Evolutionary conservation across 345 rosid species (phyloP), one percentile per base, ranked within the genome.

Genomic region (Sapria himalayana): DNA sequence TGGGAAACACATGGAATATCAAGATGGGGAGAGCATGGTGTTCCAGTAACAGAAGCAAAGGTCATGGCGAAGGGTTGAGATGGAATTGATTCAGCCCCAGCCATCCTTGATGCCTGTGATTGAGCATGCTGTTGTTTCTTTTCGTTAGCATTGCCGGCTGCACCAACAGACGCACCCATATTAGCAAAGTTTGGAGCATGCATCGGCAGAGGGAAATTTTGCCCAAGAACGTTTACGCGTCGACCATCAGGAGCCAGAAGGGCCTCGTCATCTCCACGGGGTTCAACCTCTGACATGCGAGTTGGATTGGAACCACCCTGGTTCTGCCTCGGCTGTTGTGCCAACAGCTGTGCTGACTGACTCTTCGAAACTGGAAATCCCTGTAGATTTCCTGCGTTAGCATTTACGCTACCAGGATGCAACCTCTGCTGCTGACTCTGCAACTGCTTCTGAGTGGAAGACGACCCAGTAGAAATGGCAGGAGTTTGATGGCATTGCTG

Each of bases 1-100:
- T 69, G 92, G 7, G 84, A 55, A 27, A 79, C 50, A 32, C 86
- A 65, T 12, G 97, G 71, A 31, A 89, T 71, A 56, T 82, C 91
- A 29, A 82, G 44, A 44, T 74, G 49, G 18, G 72, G 64, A 51
- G 70, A 49, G 39, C 64, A 9, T 10, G 54, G 54, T 16, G 73
- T 57, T 41, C 92, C 85, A 54, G 61, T 77, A 21, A 74, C 58
- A 17, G 94, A 56, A 14, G 79, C 61, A 64, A 76, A 77, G n/a
- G 98, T 72, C 92, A 91, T 67, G 18, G 95, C 85, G 70, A 77
- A 80, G 48, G 93, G 68, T 59, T 65, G 94, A 35, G 93, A 62
- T 1, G 56, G 55, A 5, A 67, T 51, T 11, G 77, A 47, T 33
- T 91, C 99, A 27, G 52, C 55, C 22, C 81, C 84, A 25, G 74